Evolutionary conservation across 2,329 filamentous ascomycete genomes (phyloP), one percentile per base, ranked within the genome.

Genomic region (Fusarium zealandicum): DNA sequence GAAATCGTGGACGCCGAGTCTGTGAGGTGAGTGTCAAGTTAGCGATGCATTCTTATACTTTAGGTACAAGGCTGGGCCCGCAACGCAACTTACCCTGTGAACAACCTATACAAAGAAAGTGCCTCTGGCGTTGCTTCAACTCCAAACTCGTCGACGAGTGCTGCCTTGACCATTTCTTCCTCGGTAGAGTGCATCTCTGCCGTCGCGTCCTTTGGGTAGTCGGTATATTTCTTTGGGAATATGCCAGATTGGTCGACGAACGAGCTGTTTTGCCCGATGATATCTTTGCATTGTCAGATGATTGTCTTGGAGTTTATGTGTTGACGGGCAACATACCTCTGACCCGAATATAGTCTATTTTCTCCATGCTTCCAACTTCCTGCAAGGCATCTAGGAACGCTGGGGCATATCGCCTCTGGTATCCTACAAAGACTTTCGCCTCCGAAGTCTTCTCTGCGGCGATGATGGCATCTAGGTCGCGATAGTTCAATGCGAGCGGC

Each of bases 361-460:
- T 75, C 0, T 75, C 76, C 27, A 86, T 76, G 0, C 68, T 70
- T 0, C 73, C 78, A 1, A 88, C 72, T 57, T 88, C 84, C 53
- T 78, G 73, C 33, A 87, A 76, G 0, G 81, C 78, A 18, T 82
- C 75, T 0, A 75, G 69, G 57, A 86, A 86, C 1, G 78, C 76
- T 0, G 80, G 71, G 0, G 85, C 84, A 62, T 86, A 86, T n/a
- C 85, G 76, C 1, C 85, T 74, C 76, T 85, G 85, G 49, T 82
- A 85, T 2, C 83, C 84, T 0, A 88, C 82, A 63, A 88, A 83
- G 2, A 86, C 76, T 5, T 71, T 73, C 0, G 75, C 78, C 10
- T 68, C 62, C 0, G 76, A 75, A 1, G 54, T 61, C 14, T 70
- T 68, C 64, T 85, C 80, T 0, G 83, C 83, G 0, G 72, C 77